Conservation (phyloP, 2,329 filamentous ascomycete genomes). For the Trichophaea hybrida region DNA sequence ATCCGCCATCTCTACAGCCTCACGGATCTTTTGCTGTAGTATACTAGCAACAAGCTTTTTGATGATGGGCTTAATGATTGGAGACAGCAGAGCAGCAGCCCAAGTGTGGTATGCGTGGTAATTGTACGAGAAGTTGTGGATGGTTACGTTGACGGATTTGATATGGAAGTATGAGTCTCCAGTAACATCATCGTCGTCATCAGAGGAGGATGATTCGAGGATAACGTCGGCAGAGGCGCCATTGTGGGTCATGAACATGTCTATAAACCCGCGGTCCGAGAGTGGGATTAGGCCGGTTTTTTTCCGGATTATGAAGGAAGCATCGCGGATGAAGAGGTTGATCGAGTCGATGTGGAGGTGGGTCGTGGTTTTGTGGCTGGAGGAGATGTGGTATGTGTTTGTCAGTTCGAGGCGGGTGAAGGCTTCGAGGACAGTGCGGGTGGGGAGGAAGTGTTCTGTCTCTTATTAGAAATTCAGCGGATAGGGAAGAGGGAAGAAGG, state of each 20-base stretch:
- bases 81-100: conserved; percentile 17
- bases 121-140: conserved; percentile 21
- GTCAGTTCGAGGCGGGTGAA: conserved; percentile 17
- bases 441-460: conserved; percentile 21
- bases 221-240: conserved; percentile 20
- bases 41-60: conserved; percentile 14
- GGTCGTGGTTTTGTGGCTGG: conserved; percentile 15
- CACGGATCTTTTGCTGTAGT: conserved; percentile 18
- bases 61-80: conserved; percentile 16
- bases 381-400: conserved; percentile 16
- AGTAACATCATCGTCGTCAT: conserved; percentile 10
- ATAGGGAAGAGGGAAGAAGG: neutral
- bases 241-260: conserved; percentile 18
- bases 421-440: conserved; percentile 17
- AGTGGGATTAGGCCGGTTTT: conserved; percentile 20
- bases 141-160: conserved; percentile 15
- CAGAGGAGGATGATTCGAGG: conserved; percentile 12
- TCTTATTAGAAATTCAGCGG: neutral
- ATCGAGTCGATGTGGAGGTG: conserved; percentile 16
- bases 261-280: conserved; percentile 19
- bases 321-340: conserved; percentile 19
- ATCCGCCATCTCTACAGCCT: conserved; percentile 13
- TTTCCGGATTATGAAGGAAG: conserved; percentile 21
- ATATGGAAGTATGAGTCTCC: conserved; percentile 19
- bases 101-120: conserved; percentile 23